These are phyloP conservation scores for Pichia sp. DNA, from an alignment of 1,139 yeast species.

Conservation along the genomic window DNA sequence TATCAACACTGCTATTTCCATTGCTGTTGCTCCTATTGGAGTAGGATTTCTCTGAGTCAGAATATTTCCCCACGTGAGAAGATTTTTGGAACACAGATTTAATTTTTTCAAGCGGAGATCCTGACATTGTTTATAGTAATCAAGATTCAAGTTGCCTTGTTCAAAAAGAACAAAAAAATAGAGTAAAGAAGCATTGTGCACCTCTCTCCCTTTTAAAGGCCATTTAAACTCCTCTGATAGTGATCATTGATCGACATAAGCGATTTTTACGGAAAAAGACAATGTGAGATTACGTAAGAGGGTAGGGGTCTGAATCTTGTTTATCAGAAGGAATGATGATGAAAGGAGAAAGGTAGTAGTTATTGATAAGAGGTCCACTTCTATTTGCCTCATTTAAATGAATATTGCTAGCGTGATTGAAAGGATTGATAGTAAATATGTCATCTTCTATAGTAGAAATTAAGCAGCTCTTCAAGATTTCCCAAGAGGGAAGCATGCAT, in stretches of 20 bases:
- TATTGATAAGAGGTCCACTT: neutral
- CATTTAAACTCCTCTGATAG: neutral
- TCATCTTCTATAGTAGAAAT: constrained; percentile 2
- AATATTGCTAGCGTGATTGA: neutral
- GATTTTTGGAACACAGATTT: constrained; percentile 6
- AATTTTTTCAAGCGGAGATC: constrained; percentile 6
- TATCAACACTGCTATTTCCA: neutral
- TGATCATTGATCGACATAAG: neutral
- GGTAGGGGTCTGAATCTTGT: neutral
- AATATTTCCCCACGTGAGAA: neutral
- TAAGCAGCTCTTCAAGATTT: constrained; percentile 13
- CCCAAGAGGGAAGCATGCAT: constrained; percentile 13
- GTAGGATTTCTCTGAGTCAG: constrained; percentile 3
- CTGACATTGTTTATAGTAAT: constrained; percentile 6
- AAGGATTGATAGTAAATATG: neutral
- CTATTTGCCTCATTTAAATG: neutral
- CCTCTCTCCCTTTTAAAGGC: neutral
- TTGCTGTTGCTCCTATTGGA: neutral
- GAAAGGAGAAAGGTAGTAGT: neutral
- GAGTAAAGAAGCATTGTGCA: neutral
- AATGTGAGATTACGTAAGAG: neutral
- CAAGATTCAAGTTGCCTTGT: neutral
- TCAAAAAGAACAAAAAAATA: neutral
- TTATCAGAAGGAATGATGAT: neutral
- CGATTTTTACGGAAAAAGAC: no score